Percentiles rank a stretch among this genome's conserved stretches.
These are phyloP conservation scores for Yamadazyma blattariae DNA, from an alignment of 1,139 yeast genomes.

Conservation along the genomic window DNA sequence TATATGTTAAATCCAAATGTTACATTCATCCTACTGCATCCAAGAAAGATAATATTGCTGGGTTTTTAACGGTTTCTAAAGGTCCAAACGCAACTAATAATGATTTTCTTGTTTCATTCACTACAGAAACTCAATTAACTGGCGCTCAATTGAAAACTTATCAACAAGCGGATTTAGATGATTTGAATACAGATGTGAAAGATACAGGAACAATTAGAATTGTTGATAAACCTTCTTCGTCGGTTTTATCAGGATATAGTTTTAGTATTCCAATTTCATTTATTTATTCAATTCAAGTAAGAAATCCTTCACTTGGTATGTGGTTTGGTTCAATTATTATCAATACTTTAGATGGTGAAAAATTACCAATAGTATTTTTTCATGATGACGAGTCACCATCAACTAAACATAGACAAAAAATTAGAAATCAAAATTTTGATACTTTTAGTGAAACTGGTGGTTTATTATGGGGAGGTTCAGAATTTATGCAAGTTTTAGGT, in stretches of 20 bases:
- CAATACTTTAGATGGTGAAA: conserved; percentile 67
- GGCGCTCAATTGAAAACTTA: conserved; percentile 49
- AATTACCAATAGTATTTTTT: conserved; percentile 79
- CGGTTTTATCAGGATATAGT: conserved; percentile 59
- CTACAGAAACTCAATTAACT: conserved; percentile 60
- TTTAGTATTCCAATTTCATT: conserved; percentile 59
- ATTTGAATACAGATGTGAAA: too few relatives aligned
- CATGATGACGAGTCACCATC: conserved; percentile 87
- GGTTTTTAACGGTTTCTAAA: conserved; percentile 63
- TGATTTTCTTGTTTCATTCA: conserved; percentile 69
- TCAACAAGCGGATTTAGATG: conserved; percentile 50
- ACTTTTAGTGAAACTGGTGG: conserved; percentile 66
- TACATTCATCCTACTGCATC: conserved; percentile 79
- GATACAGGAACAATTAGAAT: conserved; percentile 4
- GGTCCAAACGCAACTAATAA: conserved; percentile 52
- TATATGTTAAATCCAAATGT: conserved; percentile 65
- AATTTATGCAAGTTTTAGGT: conserved; percentile 57
- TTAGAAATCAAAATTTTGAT: conserved; percentile 63
- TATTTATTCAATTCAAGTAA: conserved; percentile 74
- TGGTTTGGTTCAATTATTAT: conserved; percentile 88
- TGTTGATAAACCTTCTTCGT: conserved; percentile 37
- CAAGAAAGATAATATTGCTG: conserved; percentile 73
- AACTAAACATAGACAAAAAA: conserved; percentile 57
- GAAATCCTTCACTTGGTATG: conserved; percentile 83
- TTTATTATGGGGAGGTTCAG: conserved; percentile 89